phyloP scores from a whole-genome alignment of 306 rosid genomes.

The Boehmeria nivea region DNA sequence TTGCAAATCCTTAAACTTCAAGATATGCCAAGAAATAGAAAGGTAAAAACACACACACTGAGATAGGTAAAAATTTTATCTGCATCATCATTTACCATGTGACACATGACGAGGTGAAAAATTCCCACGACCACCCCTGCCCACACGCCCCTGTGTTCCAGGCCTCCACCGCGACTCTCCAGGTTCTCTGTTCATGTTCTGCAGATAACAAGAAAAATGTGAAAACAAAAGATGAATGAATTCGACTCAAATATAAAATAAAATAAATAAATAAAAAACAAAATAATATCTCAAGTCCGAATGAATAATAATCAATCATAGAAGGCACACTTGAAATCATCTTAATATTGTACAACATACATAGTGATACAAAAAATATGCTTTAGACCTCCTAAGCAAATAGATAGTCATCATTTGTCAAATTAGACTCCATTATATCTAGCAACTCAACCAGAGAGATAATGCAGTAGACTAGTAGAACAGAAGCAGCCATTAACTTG shows the following conservation, averaged over 20 bases:
- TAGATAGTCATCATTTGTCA: too few species aligned
- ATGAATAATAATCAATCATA: too few species aligned
- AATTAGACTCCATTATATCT: too few species aligned
- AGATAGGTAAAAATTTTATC: conserved; percentile 8
- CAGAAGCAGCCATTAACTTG: background rate
- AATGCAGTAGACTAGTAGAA: too few species aligned
- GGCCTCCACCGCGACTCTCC: conserved; percentile 73
- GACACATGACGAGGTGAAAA: conserved; percentile 50
- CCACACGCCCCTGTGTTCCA: conserved; percentile 67
- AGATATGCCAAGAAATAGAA: background rate
- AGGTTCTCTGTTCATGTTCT: conserved; percentile 69
- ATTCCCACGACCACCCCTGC: conserved; percentile 68
- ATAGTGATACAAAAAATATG: too few species aligned
- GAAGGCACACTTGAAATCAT: too few species aligned
- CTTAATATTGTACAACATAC: too few species aligned
- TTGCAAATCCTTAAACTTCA: conserved; percentile 12
- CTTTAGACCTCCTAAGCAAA: too few species aligned
- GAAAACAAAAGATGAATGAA: too few species aligned
- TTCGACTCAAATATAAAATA: background rate
- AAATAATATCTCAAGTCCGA: background rate
- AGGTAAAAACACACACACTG: background rate
- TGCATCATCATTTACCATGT: conserved; percentile 49
- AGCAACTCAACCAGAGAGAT: too few species aligned
- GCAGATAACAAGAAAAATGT: conserved; percentile 27
- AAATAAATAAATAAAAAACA: background rate